phyloP scores from a whole-genome alignment of 2,329 filamentous ascomycete species.

The Aspergillus brunneoviolaceus region DNA sequence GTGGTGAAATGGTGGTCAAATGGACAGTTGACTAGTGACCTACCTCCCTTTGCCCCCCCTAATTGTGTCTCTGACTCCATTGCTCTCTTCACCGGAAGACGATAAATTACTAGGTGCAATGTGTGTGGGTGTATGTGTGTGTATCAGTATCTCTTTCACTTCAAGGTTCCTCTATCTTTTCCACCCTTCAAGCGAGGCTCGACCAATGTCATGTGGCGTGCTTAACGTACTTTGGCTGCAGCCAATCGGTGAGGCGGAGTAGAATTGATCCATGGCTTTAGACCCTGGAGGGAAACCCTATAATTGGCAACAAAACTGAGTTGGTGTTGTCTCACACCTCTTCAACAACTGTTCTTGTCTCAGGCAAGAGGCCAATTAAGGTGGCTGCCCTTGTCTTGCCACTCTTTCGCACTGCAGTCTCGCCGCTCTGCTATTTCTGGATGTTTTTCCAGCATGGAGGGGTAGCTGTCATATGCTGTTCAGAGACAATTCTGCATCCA shows the following conservation, averaged over 20 bases:
- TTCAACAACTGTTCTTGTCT: slow-evolving; percentile 1
- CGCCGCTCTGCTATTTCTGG: slow-evolving; percentile 5
- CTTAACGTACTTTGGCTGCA: slow-evolving; percentile 1
- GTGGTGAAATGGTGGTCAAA: neutral
- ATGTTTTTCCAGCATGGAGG: neutral
- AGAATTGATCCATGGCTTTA: slow-evolving; percentile 13
- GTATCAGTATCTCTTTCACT: neutral
- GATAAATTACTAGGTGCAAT: neutral
- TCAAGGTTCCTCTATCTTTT: too few relatives aligned
- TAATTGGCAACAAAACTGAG: slow-evolving; percentile 20
- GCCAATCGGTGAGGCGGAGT: slow-evolving; percentile 14
- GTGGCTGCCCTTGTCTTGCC: neutral
- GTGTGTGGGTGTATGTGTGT: neutral
- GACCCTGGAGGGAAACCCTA: slow-evolving; percentile 19
- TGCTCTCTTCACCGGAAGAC: neutral
- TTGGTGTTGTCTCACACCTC: slow-evolving; percentile 20
- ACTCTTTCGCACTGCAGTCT: neutral
- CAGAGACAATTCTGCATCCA: neutral
- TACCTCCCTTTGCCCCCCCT: neutral
- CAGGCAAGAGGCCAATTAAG: slow-evolving; percentile 2
- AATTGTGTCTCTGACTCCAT: neutral
- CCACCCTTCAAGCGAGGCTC: neutral
- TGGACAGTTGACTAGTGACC: neutral
- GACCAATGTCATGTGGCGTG: slow-evolving; percentile 15
- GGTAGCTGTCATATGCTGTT: slow-evolving; percentile 8